These are phyloP conservation scores for Globisporangium carolinianum DNA, from an alignment of 352 stramenopile genomes.

Conservation along the genomic window DNA sequence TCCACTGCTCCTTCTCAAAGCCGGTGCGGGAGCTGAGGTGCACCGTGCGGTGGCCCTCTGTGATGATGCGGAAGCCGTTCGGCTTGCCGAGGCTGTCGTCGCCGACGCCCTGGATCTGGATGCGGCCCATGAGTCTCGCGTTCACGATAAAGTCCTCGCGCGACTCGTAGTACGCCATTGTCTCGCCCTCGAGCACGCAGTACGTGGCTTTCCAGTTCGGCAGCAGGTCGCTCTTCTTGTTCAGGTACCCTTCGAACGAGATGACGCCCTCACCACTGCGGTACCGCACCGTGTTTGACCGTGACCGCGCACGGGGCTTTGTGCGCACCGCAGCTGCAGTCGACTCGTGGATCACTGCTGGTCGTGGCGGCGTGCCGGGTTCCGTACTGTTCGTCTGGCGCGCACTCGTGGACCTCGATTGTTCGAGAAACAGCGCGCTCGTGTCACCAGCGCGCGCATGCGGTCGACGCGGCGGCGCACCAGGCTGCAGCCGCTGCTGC, in stretches of 20 bases:
- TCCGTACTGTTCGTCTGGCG: constrained; percentile 13
- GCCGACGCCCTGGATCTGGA: constrained; percentile 60
- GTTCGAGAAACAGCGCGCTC: constrained; percentile 47
- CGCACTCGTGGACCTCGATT: background rate
- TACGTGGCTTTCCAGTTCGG: constrained; percentile 67
- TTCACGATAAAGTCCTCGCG: constrained; percentile 81
- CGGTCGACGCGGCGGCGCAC: constrained; percentile 29
- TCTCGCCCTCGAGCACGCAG: constrained; percentile 73
- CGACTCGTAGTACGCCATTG: constrained; percentile 72
- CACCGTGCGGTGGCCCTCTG: constrained; percentile 58
- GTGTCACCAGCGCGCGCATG: constrained; percentile 35
- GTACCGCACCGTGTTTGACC: constrained; percentile 65
- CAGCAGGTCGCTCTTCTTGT: constrained; percentile 77
- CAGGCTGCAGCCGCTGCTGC: constrained; percentile 59
- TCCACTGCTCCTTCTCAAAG: constrained; percentile 83
- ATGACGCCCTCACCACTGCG: constrained; percentile 50
- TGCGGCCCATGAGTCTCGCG: constrained; percentile 65
- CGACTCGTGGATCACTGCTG: background rate
- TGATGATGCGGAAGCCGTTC: constrained; percentile 59
- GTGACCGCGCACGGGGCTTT: constrained; percentile 15
- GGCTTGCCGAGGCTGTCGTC: constrained; percentile 60
- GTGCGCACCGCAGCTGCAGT: background rate
- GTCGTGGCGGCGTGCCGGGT: constrained; percentile 1
- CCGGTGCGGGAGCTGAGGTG: constrained; percentile 68
- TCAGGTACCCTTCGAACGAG: constrained; percentile 78